phyloP scores from a whole-genome alignment of 805 yeast species.

The Metschnikowia baotianmanensis region DNA sequence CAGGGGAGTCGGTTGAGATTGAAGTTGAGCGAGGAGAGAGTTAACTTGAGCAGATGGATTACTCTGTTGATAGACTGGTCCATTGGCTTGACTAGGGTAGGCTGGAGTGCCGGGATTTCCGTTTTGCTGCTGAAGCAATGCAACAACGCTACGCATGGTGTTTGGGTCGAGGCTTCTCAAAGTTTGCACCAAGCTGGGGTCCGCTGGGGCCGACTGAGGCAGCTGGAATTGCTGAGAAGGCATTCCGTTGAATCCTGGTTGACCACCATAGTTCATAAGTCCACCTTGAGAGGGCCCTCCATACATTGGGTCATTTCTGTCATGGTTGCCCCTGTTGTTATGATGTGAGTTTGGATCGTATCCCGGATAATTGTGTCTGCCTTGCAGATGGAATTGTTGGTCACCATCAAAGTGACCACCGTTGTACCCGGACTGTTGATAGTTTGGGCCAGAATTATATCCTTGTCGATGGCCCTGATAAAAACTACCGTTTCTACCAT shows the following conservation, averaged over 20 bases:
- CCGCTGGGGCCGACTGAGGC: not conserved
- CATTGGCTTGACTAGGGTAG: conserved; percentile 1
- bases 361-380: not conserved
- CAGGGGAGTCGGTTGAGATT: conserved; percentile 11
- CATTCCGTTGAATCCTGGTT: not conserved
- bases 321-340: conserved; percentile 1
- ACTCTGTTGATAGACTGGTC: conserved; percentile 4
- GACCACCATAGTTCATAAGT: not conserved
- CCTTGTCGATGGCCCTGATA: conserved; percentile 1
- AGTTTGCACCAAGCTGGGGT: conserved; percentile 18
- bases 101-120: not conserved
- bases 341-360: not conserved
- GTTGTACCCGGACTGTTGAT: not conserved
- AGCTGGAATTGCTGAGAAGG: not conserved
- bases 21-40: conserved; percentile 14
- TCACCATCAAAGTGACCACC: not conserved
- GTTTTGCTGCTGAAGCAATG: conserved; percentile 23
- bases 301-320: not conserved
- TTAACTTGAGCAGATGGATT: conserved; percentile 14
- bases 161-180: conserved; percentile 30
- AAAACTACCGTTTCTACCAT: not conserved
- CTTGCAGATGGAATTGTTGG: not conserved
- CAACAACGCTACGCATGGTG: conserved; percentile 33
- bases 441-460: not conserved
- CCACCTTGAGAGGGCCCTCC: not conserved